A percentile compares a stretch with the other conserved stretches of the same genome.
Evolutionary conservation across 2,329 filamentous ascomycete species (phyloP).

Genomic region (Xylariales sp.): DNA sequence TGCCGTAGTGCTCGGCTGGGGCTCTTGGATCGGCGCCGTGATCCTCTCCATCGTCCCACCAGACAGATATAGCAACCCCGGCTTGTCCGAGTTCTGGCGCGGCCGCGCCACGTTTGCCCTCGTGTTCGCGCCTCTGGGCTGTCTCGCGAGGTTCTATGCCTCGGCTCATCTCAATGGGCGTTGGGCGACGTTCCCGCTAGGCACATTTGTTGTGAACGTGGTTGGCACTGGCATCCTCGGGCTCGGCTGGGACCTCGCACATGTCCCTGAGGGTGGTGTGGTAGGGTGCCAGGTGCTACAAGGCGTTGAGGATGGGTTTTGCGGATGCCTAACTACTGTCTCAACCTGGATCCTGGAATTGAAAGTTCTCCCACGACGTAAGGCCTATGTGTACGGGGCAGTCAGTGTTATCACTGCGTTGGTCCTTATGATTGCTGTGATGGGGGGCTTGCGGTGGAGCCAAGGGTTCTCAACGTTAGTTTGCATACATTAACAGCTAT

Average conservation of each 20-base stretch:
- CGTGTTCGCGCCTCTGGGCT: constrained; percentile 85
- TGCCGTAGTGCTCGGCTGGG: constrained; percentile 73
- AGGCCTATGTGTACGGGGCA: constrained; percentile 75
- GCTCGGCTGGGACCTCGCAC: constrained; percentile 83
- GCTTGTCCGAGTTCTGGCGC: constrained; percentile 73
- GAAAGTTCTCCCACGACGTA: constrained; percentile 58
- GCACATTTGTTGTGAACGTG: constrained; percentile 87
- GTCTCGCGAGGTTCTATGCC: constrained; percentile 78
- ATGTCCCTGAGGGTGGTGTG: constrained; percentile 65
- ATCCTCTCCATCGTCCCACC: constrained; percentile 79
- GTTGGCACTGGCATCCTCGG: constrained; percentile 79
- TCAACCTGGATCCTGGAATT: constrained; percentile 75
- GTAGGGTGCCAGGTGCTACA: constrained; percentile 76
- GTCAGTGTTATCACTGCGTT: constrained; percentile 70
- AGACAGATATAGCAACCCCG: constrained; percentile 55
- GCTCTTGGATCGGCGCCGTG: constrained; percentile 82
- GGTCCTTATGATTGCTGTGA: constrained; percentile 72
- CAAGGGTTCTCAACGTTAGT: constrained; percentile 61
- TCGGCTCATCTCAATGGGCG: constrained; percentile 77
- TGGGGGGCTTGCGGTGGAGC: constrained; percentile 81
- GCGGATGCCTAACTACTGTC: constrained; percentile 74
- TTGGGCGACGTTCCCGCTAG: constrained; percentile 77
- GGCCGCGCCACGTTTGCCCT: constrained; percentile 79
- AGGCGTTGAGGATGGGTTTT: constrained; percentile 75
- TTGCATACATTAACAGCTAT: constrained; percentile 50